Base-by-base conservation (phyloP, 2,329 filamentous ascomycete species). In the Fusarium kyushuense region DNA sequence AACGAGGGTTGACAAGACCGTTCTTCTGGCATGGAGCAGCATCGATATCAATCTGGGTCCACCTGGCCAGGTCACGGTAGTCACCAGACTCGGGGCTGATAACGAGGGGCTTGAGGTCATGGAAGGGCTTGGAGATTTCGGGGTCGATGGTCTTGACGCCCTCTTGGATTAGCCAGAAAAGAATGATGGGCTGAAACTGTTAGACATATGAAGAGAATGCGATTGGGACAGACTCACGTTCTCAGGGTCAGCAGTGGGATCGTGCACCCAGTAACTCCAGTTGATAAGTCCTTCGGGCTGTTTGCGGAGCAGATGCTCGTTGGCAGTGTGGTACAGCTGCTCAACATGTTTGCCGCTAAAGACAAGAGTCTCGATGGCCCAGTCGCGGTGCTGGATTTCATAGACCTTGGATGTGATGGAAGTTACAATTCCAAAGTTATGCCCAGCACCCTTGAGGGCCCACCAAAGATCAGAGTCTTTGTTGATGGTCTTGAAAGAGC, bases 261-360 rank as follows among this genome's bases (percentile, higher is more conserved):
- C 76, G 48, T 79, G 79, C 25, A 82, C 73, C 80, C 81, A 83
- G 74, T 83, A 84, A 0, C 80, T 82, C 82, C 82, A 87, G 73
- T 85, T 84, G 63, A 82, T 80, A 19, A 87, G 61, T 35, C 81
- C 81, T 2, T 72, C 65, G 17, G 81, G 78, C 72, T 84, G 81
- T 6, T 77, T 81, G 38, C 79, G 78, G 8, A 83, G 71, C 4
- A 84, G 74, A 33, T 83, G 64, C 8, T 84, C 70, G 52, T 87
- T 87, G 29, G 80, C 79, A 4, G 78, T 76, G 9, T 79, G 69
- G 65, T 84, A 87, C 10, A 87, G 74, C 7, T 74, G 75, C 63
- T 84, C 83, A 10, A 86, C 79, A 55, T 86, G 81, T 32, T 85
- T 82, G 1, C 83, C 81, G 6, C 76, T 80, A 63, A 83, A 86